Base-by-base conservation (phyloP, 371 early-diverging fungal genomes). In the Blakeslea trispora region DNA sequence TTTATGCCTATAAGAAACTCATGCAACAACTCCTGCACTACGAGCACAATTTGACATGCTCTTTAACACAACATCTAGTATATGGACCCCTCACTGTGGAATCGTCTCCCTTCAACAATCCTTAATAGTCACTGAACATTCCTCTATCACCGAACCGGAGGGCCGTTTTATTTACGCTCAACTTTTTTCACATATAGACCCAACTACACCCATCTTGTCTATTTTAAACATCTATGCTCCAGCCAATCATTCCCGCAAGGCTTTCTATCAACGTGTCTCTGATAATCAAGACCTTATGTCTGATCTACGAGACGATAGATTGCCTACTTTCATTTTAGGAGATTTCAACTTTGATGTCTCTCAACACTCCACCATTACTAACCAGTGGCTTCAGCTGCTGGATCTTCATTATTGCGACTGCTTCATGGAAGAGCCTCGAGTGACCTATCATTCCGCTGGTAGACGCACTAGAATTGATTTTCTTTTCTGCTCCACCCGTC, bases 1-100 rank as follows among this genome's bases (percentile, higher is more conserved):
- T 3, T 14, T 46, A 9, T 22, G 37, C 6, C 18, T 51, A 6
- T 52, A 58, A 58, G 59, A 58, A 52, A 52, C 59, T 1, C 51
- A 58, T 39, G 59, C 59, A 0, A 31, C 24, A 8, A 18, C 22
- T 9, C 4, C 9, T 3, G 5, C 11, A 6, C 14, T 10, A 1
- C 32, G 24, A 10, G 13, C 34, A 3, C 4, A 37, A 28, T 28
- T 58, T 13, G 51, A 51, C 10, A 4, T 39, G 3, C 22, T 23
- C 4, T 58, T 58, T 13, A 21, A 58, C 1, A 40, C 45, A 2
- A 41, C 1, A 8, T 52, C 52, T 0, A 39, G 31, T 13, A 9
- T 18, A 8, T 51, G 59, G 52, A 51, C 40, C 5, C 5, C 9
- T 9, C 52, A 46, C 11, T 46, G 32, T 40, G 59, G 59, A 1